Evolutionary conservation across 2,329 filamentous ascomycete genomes (phyloP), one percentile per base, ranked within the genome.

Genomic region (Bipolaris victoriae): DNA sequence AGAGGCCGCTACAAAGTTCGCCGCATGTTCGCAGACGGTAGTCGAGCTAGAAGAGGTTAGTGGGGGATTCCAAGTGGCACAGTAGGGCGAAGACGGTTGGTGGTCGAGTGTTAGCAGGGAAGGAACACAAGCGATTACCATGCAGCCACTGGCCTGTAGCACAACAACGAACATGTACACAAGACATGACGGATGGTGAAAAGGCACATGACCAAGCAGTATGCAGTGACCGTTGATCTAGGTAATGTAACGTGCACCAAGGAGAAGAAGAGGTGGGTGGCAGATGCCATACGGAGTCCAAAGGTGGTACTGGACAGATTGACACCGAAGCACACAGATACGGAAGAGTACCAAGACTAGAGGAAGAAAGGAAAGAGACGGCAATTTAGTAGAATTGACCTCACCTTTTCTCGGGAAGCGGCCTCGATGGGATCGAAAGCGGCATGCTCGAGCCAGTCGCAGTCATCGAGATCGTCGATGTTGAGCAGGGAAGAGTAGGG

Each of bases 1-100:
- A 97, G 53, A 97, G 78, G 26, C 92, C 93, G 50, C 93, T 81
- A 73, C 86, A 89, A 53, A 97, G 84, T 70, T 93, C 90, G 37
- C 90, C 88, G 73, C 90, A 93, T 69, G 81, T 83, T 24, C 83
- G 84, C 24, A 96, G 84, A 60, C 91, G 89, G 77, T 96, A 96
- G 55, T 84, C 79, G 69, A 95, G 86, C 90, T 94, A 70, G 37
- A 26, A 33, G 15, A 43, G 26, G 57, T 67, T 52, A 65, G 43
- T 49, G 36, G 16, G 10, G 48, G 61, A 11, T 5, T 18, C 18
- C 6, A 20, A 15, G 49, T 45, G 31, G 33, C n/a, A 43, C 29
- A 26, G 33, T 31, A 4, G 41, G 33, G 36, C 36, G 24, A 35
- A 24, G 43, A 18, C 10, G 22, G 22, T 7, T 11, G 24, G 22